Percentiles rank a stretch among this genome's conserved stretches.
These are phyloP conservation scores for Colletotrichum ledebouriae DNA, from an alignment of 2,329 filamentous ascomycete genomes.

Conservation along the genomic window DNA sequence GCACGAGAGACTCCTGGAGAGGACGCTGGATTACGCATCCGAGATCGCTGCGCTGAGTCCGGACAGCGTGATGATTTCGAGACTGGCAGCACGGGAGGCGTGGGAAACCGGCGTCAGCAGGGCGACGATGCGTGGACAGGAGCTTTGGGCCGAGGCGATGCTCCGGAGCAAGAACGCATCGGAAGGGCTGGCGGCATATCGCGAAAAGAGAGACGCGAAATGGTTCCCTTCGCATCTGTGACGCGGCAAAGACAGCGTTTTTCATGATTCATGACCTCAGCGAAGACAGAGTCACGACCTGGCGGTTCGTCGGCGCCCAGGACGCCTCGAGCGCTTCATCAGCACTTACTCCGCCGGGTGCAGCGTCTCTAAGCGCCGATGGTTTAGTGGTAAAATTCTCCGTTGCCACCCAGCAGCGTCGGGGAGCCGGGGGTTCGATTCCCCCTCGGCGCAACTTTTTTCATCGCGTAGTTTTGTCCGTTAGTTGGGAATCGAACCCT, in stretches of 20 bases:
- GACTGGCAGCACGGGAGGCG: conserved; percentile 50
- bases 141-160: conserved; percentile 50
- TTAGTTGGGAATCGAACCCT: no score
- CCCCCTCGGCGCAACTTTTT: conserved; percentile 33
- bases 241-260: not conserved
- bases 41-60: conserved; percentile 51
- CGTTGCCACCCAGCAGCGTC: conserved; percentile 41
- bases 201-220: conserved; percentile 49
- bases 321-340: no score
- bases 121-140: conserved; percentile 52
- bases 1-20: conserved; percentile 48
- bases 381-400: conserved; percentile 44
- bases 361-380: conserved; percentile 37
- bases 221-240: conserved; percentile 49
- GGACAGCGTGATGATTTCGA: conserved; percentile 51
- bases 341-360: not conserved
- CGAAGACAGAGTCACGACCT: no score
- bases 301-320: no score
- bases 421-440: conserved; percentile 43
- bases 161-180: conserved; percentile 48
- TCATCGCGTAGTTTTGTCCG: not conserved
- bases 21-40: conserved; percentile 49
- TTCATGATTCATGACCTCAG: not conserved
- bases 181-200: conserved; percentile 49
- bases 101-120: conserved; percentile 53